These are phyloP conservation scores for Mortierella polycephala DNA, from an alignment of 371 early-diverging fungal genomes.

Conservation along the genomic window DNA sequence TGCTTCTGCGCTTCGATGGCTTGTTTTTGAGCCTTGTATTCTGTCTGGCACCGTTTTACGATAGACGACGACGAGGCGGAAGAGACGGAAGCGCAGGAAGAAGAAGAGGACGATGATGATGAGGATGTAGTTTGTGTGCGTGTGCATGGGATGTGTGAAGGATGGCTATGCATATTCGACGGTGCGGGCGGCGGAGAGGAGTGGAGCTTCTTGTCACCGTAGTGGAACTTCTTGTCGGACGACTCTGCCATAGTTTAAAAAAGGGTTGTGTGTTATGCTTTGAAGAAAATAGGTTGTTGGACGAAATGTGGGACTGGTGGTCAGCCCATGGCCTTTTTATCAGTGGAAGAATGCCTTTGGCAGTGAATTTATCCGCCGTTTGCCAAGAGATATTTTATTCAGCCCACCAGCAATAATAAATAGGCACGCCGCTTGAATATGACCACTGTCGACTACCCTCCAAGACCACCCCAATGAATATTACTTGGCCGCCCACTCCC, in stretches of 20 bases:
- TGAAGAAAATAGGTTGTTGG: neutral
- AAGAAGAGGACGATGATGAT: neutral
- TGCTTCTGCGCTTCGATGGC: constrained; percentile 2
- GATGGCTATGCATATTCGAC: neutral
- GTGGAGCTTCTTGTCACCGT: neutral
- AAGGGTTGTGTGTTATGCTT: neutral
- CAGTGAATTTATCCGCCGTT: too few relatives aligned
- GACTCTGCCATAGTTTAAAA: too few relatives aligned
- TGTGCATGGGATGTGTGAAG: neutral
- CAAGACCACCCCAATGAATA: too few relatives aligned
- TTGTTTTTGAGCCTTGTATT: constrained; percentile 15
- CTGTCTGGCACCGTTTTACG: neutral
- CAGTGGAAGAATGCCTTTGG: too few relatives aligned
- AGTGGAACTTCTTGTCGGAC: too few relatives aligned
- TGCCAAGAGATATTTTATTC: too few relatives aligned
- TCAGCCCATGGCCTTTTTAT: too few relatives aligned
- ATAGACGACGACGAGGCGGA: neutral
- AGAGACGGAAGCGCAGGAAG: neutral
- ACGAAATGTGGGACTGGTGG: too few relatives aligned
- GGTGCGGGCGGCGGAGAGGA: neutral
- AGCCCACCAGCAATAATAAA: too few relatives aligned
- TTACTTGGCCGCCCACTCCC: neutral
- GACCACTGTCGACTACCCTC: too few relatives aligned
- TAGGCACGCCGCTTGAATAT: too few relatives aligned
- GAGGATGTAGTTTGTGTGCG: neutral